Evolutionary conservation across 805 yeast species (phyloP).

Genomic region (Sugiyamaella valdiviana): DNA sequence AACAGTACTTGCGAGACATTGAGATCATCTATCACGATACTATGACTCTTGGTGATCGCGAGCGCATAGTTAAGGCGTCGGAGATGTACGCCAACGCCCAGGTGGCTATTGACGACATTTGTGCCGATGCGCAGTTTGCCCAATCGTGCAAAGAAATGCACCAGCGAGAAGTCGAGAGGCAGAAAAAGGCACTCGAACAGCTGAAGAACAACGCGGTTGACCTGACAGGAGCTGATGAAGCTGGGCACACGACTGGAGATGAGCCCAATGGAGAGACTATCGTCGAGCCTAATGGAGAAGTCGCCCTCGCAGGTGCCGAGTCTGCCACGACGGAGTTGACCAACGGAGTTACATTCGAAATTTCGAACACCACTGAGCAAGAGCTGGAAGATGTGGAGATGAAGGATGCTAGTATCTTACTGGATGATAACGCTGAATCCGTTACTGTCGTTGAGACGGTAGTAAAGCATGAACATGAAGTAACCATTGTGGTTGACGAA

Average conservation of each 20-base stretch:
- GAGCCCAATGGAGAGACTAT: background rate
- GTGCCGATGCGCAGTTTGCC: slow-evolving; percentile 53
- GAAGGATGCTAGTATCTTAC: background rate
- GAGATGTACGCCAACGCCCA: slow-evolving; percentile 97
- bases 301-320: background rate
- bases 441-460: slow-evolving; percentile 16
- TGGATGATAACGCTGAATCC: background rate
- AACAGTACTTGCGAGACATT: slow-evolving; percentile 78
- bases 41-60: slow-evolving; percentile 69
- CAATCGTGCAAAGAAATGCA: slow-evolving; percentile 71
- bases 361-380: too few species aligned
- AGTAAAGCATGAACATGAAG: background rate
- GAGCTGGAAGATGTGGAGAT: slow-evolving; percentile 1
- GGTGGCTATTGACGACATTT: slow-evolving; percentile 86
- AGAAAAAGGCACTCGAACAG: slow-evolving; percentile 21
- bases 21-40: slow-evolving; percentile 80
- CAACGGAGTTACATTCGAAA: too few species aligned
- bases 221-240: background rate
- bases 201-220: slow-evolving; percentile 6
- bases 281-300: background rate
- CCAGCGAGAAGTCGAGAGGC: slow-evolving; percentile 37
- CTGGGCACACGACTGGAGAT: background rate
- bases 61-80: slow-evolving; percentile 69
- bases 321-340: too few species aligned
- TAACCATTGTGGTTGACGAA: background rate